Base-by-base conservation (phyloP, 1,284 basidiomycete genomes). In the Apiotrichum porosum region DNA sequence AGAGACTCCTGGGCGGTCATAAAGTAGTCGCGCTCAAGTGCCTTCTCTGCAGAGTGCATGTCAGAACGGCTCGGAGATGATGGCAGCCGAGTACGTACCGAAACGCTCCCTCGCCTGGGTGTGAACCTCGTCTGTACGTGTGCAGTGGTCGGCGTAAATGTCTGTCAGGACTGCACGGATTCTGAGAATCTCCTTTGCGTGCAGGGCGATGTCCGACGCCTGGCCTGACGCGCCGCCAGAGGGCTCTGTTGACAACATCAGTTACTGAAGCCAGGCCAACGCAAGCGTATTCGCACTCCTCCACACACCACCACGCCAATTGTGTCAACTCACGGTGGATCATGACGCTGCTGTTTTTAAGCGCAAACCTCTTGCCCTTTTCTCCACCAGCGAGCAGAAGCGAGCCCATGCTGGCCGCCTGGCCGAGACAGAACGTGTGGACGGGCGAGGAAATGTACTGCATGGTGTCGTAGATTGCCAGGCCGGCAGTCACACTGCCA, bases 301-400 rank as follows among this genome's bases (percentile, higher is more conserved):
- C n/a, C n/a, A n/a, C n/a, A n/a, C n/a, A n/a, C n/a, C n/a, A n/a
- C n/a, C n/a, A n/a, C n/a, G n/a, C n/a, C n/a, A n/a, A n/a, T n/a
- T n/a, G n/a, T n/a, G n/a, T n/a, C n/a, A 22, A 78, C 88, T 69
- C 71, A 91, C 90, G 91, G 70, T 95, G 91, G 44, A 95, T 95
- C 91, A 95, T 95, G 60, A 95, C 89, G 65, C 85, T 89, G 18
- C 89, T 84, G 66, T 95, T 87, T 10, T 89, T 89, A 40, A 95
- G 79, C 57, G 86, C 86, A 65, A 89, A 90, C 31, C 91, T 79
- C 70, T 91, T 88, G 18, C 90, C 91, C 57, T 79, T 82, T 74
- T 86, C 87, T 31, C 85, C 89, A 42, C 87, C 88, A 5, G 87
- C 86, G 6, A 94, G 79, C 17, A 94, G 79, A 41, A 95, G 78